Percentiles rank a stretch among this genome's conserved stretches.
These are phyloP conservation scores for Diddensiella transvaalensis DNA, from an alignment of 805 yeast species.

Conservation along the genomic window DNA sequence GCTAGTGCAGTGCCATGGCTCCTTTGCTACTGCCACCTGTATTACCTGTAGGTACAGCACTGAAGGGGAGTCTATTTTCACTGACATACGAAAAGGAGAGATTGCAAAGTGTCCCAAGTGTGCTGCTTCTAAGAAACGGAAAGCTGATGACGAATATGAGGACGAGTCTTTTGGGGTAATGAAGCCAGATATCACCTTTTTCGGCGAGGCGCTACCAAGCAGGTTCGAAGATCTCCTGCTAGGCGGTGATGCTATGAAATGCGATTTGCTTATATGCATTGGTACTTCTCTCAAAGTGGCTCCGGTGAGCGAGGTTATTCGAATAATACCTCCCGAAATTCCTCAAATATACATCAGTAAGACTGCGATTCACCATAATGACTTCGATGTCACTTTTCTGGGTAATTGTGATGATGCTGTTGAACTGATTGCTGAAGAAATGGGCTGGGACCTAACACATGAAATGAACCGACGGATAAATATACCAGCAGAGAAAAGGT, in stretches of 20 bases:
- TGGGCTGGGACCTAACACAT: slow-evolving; percentile 62
- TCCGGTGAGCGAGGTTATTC: slow-evolving; percentile 87
- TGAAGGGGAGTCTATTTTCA: slow-evolving; percentile 62
- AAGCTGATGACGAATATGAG: slow-evolving; percentile 31
- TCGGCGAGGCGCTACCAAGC: slow-evolving; percentile 79
- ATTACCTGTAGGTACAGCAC: slow-evolving; percentile 65
- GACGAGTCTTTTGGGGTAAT: slow-evolving; percentile 61
- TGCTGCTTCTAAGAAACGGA: slow-evolving; percentile 22
- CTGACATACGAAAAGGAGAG: slow-evolving; percentile 53
- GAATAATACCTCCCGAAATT: slow-evolving; percentile 61
- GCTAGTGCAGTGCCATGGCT: slow-evolving; percentile 87
- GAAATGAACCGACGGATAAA: slow-evolving; percentile 24
- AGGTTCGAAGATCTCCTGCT: slow-evolving; percentile 53
- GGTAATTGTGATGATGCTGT: slow-evolving; percentile 86
- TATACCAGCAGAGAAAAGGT: background rate
- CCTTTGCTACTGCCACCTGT: slow-evolving; percentile 85
- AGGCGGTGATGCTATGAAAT: slow-evolving; percentile 53
- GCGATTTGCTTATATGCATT: slow-evolving; percentile 78
- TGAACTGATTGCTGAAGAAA: slow-evolving; percentile 52
- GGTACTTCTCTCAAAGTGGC: slow-evolving; percentile 92
- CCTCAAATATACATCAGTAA: slow-evolving; percentile 80
- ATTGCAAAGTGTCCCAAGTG: slow-evolving; percentile 76
- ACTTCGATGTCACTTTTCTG: slow-evolving; percentile 70
- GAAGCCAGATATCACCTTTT: slow-evolving; percentile 91
- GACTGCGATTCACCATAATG: slow-evolving; percentile 70